Conservation (phyloP, 2,329 filamentous ascomycete genomes). For the Penicillium sp. region DNA sequence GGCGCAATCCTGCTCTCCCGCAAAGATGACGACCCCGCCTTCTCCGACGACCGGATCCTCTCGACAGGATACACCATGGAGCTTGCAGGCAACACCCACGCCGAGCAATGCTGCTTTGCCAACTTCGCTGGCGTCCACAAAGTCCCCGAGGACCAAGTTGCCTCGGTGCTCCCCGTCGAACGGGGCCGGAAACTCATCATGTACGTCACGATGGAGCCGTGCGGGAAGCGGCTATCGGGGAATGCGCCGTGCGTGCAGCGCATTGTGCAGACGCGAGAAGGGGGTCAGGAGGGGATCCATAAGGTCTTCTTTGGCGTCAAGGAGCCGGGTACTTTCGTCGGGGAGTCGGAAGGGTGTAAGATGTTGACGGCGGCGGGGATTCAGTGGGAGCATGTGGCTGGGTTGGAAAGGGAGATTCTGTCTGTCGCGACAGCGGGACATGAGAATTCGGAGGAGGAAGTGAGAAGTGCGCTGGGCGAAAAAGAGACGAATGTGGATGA, state of each 20-base stretch:
- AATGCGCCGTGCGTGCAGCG: conserved; percentile 65
- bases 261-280: conserved; percentile 56
- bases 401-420: conserved; percentile 77
- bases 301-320: conserved; percentile 83
- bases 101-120: conserved; percentile 84
- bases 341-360: conserved; percentile 69
- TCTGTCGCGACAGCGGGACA: conserved; percentile 82
- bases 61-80: conserved; percentile 89
- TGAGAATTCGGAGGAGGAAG: conserved; percentile 36
- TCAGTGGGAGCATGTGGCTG: conserved; percentile 67
- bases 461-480: conserved; percentile 26
- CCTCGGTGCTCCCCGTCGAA: conserved; percentile 42
- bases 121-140: conserved; percentile 54
- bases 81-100: conserved; percentile 88
- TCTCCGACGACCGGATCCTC: conserved; percentile 54
- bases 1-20: conserved; percentile 70
- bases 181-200: conserved; percentile 56
- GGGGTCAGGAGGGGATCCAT: conserved; percentile 60
- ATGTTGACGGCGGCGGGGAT: conserved; percentile 72
- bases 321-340: conserved; percentile 88
- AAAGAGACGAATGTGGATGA: conserved; percentile 38
- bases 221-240: conserved; percentile 47
- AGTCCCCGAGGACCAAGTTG: conserved; percentile 36
- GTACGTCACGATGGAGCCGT: conserved; percentile 82
- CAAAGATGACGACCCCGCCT: conserved; percentile 26